A percentile compares a stretch with the other conserved stretches of the same genome.
phyloP scores from a whole-genome alignment of 257 asterid species.

The Solanum raphanifolium region DNA sequence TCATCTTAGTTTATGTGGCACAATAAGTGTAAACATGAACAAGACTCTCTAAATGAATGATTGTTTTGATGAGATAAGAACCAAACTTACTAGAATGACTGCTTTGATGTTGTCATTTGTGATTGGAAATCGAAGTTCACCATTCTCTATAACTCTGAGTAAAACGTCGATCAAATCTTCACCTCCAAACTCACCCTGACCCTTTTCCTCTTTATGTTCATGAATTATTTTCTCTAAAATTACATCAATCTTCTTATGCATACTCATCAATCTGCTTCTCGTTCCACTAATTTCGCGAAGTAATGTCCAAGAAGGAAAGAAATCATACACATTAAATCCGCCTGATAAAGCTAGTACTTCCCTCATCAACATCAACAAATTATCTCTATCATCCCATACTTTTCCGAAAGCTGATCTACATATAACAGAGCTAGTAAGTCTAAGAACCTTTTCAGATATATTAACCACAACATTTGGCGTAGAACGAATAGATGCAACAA shows the following conservation, averaged over 20 bases:
- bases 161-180: neutral
- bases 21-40: neutral
- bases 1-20: neutral
- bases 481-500: neutral
- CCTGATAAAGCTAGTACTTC: neutral
- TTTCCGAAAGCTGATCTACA: neutral
- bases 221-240: neutral
- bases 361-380: neutral
- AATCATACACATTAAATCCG: neutral
- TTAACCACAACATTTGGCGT: neutral
- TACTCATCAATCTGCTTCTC: neutral
- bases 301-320: neutral
- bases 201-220: neutral
- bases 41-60: neutral
- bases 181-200: neutral
- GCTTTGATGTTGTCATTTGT: constrained; percentile 1
- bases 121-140: neutral
- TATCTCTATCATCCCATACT: neutral
- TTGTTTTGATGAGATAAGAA: neutral
- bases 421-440: neutral
- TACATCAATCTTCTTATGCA: neutral
- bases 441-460: neutral
- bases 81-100: neutral
- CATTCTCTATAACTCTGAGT: neutral
- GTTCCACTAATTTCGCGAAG: neutral